Percentiles rank a stretch among this genome's conserved stretches.
These are phyloP conservation scores for Tubosaeta brunneosetosa DNA, from an alignment of 768 basidiomycete species.

Conservation along the genomic window DNA sequence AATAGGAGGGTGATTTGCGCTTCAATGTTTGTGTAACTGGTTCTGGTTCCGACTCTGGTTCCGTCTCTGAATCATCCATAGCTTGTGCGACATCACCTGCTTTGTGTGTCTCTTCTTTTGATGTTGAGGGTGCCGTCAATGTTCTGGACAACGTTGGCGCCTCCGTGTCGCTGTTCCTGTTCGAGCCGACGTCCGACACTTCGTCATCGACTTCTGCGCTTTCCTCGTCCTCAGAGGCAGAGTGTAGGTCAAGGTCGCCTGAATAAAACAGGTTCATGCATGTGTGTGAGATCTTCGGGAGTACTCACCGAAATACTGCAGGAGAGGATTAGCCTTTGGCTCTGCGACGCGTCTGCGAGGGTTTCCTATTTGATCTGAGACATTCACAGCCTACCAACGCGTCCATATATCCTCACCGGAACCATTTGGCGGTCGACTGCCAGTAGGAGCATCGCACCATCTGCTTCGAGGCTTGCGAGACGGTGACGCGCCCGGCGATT, in stretches of 20 bases:
- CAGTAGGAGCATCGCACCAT: constrained; percentile 6
- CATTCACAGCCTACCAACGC: neutral
- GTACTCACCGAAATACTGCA: constrained; percentile 45
- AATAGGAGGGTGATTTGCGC: constrained; percentile 23
- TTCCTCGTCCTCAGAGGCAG: constrained; percentile 43
- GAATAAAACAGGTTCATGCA: constrained; percentile 1
- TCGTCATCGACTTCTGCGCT: constrained; percentile 18
- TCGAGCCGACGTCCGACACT: constrained; percentile 13
- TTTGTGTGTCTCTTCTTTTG: constrained; percentile 2
- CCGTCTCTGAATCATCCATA: constrained; percentile 28
- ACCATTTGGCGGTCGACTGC: constrained; percentile 2
- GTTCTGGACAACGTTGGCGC: constrained; percentile 22
- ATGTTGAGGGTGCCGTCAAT: constrained; percentile 9
- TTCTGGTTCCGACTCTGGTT: constrained; percentile 30
- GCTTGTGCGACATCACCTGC: neutral
- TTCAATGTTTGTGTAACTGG: constrained; percentile 8
- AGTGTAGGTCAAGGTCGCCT: constrained; percentile 47
- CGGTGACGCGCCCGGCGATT: constrained; percentile 11
- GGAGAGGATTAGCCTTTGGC: constrained; percentile 38
- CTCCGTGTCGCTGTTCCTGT: constrained; percentile 24
- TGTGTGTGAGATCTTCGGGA: neutral
- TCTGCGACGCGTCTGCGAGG: neutral
- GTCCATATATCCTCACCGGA: constrained; percentile 8
- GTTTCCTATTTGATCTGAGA: neutral
- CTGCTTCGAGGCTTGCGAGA: constrained; percentile 16